Evolutionary conservation across 2,329 filamentous ascomycete species (phyloP).

Genomic region (Samsoniella hepiali): DNA sequence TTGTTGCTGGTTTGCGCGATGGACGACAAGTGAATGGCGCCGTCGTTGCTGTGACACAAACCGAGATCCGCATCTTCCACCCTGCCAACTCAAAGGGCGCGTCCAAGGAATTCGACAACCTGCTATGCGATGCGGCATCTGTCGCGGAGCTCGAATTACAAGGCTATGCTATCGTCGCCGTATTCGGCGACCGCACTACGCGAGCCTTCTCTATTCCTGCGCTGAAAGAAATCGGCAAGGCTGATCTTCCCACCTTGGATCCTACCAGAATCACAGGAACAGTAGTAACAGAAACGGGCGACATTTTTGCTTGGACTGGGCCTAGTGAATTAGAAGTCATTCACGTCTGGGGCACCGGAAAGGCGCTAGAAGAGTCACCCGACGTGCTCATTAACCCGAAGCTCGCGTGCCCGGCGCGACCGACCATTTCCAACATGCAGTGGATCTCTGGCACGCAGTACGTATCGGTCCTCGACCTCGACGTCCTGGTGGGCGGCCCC

Average conservation of each 20-base stretch:
- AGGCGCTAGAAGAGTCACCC: constrained; percentile 56
- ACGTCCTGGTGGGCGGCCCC: constrained; percentile 84
- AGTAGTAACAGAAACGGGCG: constrained; percentile 71
- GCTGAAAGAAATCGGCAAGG: constrained; percentile 75
- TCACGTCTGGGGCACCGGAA: constrained; percentile 78
- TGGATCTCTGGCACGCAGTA: constrained; percentile 97
- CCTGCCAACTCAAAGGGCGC: constrained; percentile 86
- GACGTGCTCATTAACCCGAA: constrained; percentile 79
- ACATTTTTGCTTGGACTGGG: constrained; percentile 83
- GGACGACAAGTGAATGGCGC: constrained; percentile 76
- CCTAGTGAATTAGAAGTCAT: constrained; percentile 81
- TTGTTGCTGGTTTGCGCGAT: constrained; percentile 72
- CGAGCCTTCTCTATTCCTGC: constrained; percentile 84
- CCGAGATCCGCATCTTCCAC: constrained; percentile 82
- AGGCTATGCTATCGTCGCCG: constrained; percentile 74
- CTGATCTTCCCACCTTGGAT: constrained; percentile 68
- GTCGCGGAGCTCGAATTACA: constrained; percentile 72
- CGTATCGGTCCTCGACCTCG: constrained; percentile 81
- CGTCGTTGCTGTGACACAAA: constrained; percentile 65
- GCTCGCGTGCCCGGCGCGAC: constrained; percentile 70
- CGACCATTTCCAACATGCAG: constrained; percentile 91
- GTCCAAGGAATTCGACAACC: constrained; percentile 82
- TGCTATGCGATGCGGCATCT: constrained; percentile 74
- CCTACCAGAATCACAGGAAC: constrained; percentile 66
- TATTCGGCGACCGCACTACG: constrained; percentile 79